phyloP scores from a whole-genome alignment of 2,329 filamentous ascomycete genomes.

The Colletotrichum sp. region DNA sequence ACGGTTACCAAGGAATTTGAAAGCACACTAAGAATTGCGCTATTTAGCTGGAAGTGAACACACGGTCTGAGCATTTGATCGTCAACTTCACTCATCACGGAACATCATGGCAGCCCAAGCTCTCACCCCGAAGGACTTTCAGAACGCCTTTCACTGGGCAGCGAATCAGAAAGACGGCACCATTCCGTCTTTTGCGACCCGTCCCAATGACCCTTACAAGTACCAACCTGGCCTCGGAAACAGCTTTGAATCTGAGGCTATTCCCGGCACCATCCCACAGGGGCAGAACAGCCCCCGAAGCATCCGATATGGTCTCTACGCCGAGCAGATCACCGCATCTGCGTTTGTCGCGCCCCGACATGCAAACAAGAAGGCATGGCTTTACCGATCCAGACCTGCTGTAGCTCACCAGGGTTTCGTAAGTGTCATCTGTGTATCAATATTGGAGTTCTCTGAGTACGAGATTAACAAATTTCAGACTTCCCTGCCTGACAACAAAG shows the following conservation, averaged over 20 bases:
- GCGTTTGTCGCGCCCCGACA: conserved; percentile 34
- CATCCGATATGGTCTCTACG: conserved; percentile 40
- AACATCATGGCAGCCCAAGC: background rate
- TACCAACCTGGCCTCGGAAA: conserved; percentile 64
- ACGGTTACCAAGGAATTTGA: background rate
- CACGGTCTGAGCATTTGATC: background rate
- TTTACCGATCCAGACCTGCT: conserved; percentile 31
- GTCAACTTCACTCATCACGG: background rate
- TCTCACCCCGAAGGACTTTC: conserved; percentile 40
- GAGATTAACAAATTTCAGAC: background rate
- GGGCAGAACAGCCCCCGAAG: conserved; percentile 50
- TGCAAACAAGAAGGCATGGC: conserved; percentile 35
- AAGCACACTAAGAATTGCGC: background rate
- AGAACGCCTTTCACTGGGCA: conserved; percentile 62
- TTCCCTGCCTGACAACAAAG: conserved; percentile 26
- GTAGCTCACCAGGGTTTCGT: conserved; percentile 32
- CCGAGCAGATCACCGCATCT: conserved; percentile 48
- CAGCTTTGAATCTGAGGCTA: conserved; percentile 47
- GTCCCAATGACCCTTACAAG: conserved; percentile 48
- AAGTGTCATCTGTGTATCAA: background rate
- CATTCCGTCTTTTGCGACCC: conserved; percentile 56
- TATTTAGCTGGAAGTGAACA: background rate
- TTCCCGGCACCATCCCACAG: conserved; percentile 50
- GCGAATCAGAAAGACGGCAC: conserved; percentile 63
- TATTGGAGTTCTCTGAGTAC: fast-evolving